Base-by-base conservation (phyloP, 1,284 basidiomycete genomes). In the Ustilago xerochloae region DNA sequence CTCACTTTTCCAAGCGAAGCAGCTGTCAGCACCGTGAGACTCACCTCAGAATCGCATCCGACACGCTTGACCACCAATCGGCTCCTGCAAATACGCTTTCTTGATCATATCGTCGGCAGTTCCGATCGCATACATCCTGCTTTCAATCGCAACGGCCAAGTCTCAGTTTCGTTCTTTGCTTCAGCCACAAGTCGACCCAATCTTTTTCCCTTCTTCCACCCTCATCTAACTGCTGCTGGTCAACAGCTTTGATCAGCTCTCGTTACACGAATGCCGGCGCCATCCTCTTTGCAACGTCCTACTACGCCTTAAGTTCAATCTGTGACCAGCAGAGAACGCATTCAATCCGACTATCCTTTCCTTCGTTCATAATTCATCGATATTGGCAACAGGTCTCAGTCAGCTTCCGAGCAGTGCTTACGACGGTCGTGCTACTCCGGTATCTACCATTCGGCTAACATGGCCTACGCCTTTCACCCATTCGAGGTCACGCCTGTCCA, bases 401-500 rank as follows among this genome's bases (percentile, higher is more conserved):
- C n/a, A n/a, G n/a, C n/a, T n/a, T n/a, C n/a, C n/a, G n/a, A n/a
- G n/a, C n/a, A n/a, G n/a, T n/a, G n/a, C n/a, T n/a, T n/a, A n/a
- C n/a, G n/a, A n/a, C n/a, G n/a, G n/a, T n/a, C n/a, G n/a, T n/a
- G n/a, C n/a, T n/a, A n/a, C n/a, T n/a, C n/a, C n/a, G n/a, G n/a
- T n/a, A n/a, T n/a, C n/a, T n/a, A n/a, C n/a, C n/a, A n/a, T 35
- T 15, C 20, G 35, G 26, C 51, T 39, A 61, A n/a, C 59, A 73
- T 73, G 69, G 64, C 64, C 20, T 41, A 71, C 15, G 58, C 65
- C 33, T 84, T 84, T 59, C 50, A 75, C 13, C 83, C 83, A 5
- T 81, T 81, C 58, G 80, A 84, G 71, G 75, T 82, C 35, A 77
- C 78, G 7, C 67, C 82, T 41, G 70, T 78, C 6, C 83, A 84